phyloP scores from a whole-genome alignment of 2,329 filamentous ascomycete genomes.

The Pseudocercospora fijiensis region DNA sequence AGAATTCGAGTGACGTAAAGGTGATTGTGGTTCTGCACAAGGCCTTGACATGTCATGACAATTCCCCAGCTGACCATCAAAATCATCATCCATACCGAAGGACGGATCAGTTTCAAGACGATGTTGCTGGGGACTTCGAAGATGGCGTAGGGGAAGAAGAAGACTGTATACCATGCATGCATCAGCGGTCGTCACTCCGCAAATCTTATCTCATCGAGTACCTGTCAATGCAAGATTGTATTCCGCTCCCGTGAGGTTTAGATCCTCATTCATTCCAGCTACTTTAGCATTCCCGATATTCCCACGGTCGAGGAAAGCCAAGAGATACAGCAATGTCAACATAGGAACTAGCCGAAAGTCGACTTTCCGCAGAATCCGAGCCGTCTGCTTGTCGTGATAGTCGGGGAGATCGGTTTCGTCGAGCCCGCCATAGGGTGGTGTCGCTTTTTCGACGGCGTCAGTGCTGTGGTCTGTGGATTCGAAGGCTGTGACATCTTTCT shows the following conservation, averaged over 20 bases:
- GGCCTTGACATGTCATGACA: slow-evolving; percentile 33
- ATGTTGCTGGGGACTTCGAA: slow-evolving; percentile 42
- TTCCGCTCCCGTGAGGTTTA: slow-evolving; percentile 44
- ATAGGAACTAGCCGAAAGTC: slow-evolving; percentile 23
- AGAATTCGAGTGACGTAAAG: slow-evolving; percentile 32
- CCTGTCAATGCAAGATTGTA: slow-evolving; percentile 42
- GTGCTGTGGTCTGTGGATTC: slow-evolving; percentile 1
- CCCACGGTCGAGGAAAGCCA: slow-evolving; percentile 43
- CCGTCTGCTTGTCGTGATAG: not conserved
- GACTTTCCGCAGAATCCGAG: slow-evolving; percentile 9
- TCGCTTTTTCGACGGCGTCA: slow-evolving; percentile 6
- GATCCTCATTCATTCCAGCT: slow-evolving; percentile 36
- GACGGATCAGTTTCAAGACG: slow-evolving; percentile 41
- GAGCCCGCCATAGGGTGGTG: not conserved
- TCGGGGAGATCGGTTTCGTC: not conserved
- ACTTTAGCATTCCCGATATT: slow-evolving; percentile 41
- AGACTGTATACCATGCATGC: slow-evolving; percentile 26
- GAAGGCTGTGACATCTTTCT: not conserved
- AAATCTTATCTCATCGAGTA: not conserved
- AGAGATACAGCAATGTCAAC: slow-evolving; percentile 45
- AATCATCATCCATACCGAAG: slow-evolving; percentile 41
- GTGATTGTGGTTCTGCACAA: slow-evolving; percentile 33
- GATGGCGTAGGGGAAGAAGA: slow-evolving; percentile 45
- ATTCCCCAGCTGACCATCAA: slow-evolving; percentile 37
- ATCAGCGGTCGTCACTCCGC: no score